Base-by-base conservation (phyloP, 305 asterid genomes). In the Stenogyne calaminthoides region DNA sequence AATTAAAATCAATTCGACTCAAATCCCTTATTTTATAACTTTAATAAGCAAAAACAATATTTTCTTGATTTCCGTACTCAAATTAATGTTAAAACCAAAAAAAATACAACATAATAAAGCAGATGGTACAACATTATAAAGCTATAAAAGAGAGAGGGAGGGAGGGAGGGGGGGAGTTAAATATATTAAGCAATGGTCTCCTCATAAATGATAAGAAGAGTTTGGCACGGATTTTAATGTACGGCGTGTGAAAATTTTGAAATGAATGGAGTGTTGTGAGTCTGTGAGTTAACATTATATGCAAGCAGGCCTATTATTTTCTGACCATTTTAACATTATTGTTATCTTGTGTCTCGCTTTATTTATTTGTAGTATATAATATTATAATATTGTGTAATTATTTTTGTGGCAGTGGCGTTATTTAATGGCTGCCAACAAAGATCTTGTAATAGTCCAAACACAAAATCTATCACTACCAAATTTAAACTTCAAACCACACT, bases 371-470 rank as follows among this genome's bases (percentile, higher is more conserved):
- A 25, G n/a, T 25, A 1, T n/a, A 3, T 25, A 25, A 25, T 25
- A 3, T 25, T 25, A 32, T 0, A 32, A 32, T 32, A 32, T 4
- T 4, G 36, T 32, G 60, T 64, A 75, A 73, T 81, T 25, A 81
- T 74, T 71, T 73, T 73, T 34, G 18, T 77, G 68, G 46, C 78
- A 71, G 72, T 34, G 25, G 34, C 54, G 54, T 15, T 51, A 66
- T 69, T 76, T 63, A 77, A 62, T 73, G 83, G 76, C 44, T 60
- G 44, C 82, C 82, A 84, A 84, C 88, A 81, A 81, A 84, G 84
- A 81, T 84, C 84, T 84, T 76, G 75, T 69, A 73, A 79, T 78
- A 78, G 59, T 81, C 85, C 80, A 81, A 81, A 77, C 73, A 64
- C 37, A 27, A 75, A 77, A 83, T 82, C 86, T 74, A 64, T 64